These are phyloP conservation scores for Acanthamoeba healyi DNA, from an alignment of 208 protist genomes.

Conservation along the genomic window DNA sequence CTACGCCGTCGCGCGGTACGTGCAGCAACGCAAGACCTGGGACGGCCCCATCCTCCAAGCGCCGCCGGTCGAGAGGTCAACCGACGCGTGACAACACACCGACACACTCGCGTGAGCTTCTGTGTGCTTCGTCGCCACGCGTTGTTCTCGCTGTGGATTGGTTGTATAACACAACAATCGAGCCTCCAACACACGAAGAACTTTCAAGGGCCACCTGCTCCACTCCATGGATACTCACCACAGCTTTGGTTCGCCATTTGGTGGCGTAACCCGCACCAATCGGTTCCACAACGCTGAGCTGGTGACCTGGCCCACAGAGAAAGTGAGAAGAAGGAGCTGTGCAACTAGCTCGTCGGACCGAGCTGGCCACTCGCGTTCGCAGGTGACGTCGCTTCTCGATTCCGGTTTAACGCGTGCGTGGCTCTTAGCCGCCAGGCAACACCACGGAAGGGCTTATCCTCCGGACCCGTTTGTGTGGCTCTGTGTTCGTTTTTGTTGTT, in stretches of 20 bases:
- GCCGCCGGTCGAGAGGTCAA: background rate
- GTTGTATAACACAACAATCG: too few relatives aligned
- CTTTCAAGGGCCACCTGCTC: background rate
- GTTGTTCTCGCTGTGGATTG: too few relatives aligned
- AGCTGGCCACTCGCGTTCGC: too few relatives aligned
- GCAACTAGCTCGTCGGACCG: background rate
- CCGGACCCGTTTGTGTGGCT: too few relatives aligned
- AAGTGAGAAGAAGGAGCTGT: background rate
- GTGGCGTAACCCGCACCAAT: background rate
- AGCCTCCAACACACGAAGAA: too few relatives aligned
- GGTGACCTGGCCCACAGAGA: background rate
- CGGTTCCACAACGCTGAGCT: background rate
- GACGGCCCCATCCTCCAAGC: background rate
- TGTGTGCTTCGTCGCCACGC: too few relatives aligned
- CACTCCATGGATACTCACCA: background rate
- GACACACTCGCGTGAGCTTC: too few relatives aligned
- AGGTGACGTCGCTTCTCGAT: too few relatives aligned
- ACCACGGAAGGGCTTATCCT: too few relatives aligned
- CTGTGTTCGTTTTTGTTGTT: background rate
- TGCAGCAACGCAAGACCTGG: slow-evolving; percentile 18
- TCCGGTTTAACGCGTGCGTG: background rate
- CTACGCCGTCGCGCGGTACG: slow-evolving; percentile 25
- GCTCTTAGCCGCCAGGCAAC: background rate
- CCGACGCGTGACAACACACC: too few relatives aligned
- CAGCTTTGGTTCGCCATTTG: too few relatives aligned